Conservation (phyloP, 225 moss, liverwort and hornwort species). For the Straminergon stramineum region DNA sequence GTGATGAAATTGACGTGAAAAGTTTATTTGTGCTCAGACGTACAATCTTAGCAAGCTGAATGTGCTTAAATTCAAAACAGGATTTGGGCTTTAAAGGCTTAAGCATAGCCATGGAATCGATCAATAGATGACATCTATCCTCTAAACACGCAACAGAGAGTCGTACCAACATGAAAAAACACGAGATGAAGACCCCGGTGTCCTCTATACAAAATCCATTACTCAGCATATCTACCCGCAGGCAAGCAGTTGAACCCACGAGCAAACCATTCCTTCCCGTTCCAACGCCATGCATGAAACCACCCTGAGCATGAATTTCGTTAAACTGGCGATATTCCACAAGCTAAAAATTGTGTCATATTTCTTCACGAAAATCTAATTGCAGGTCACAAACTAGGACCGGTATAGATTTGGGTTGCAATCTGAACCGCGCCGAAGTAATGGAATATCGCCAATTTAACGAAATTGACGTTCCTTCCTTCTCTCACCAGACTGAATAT, state of each 20-base stretch:
- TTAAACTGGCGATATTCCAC: background rate
- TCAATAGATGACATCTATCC: background rate
- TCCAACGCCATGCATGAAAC: background rate
- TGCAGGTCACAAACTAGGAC: background rate
- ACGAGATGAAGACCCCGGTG: background rate
- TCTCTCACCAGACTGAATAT: background rate
- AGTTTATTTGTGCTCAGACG: too few species aligned
- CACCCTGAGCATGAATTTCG: background rate
- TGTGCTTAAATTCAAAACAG: background rate
- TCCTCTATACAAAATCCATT: background rate
- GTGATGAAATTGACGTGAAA: background rate
- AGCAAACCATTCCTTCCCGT: background rate
- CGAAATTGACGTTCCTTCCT: background rate
- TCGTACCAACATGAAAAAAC: background rate
- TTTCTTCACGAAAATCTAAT: background rate
- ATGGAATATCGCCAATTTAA: background rate
- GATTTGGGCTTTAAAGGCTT: background rate
- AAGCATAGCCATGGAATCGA: background rate
- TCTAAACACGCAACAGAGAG: background rate
- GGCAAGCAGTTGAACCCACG: conserved; percentile 3
- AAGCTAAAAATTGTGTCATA: background rate
- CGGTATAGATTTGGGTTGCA: background rate
- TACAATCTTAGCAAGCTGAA: background rate
- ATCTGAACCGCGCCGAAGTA: background rate
- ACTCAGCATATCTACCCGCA: background rate